A percentile compares a stretch with the other conserved stretches of the same genome.
These are phyloP conservation scores for Ormosia semicastrata DNA, from an alignment of 306 rosid species.

Conservation along the genomic window DNA sequence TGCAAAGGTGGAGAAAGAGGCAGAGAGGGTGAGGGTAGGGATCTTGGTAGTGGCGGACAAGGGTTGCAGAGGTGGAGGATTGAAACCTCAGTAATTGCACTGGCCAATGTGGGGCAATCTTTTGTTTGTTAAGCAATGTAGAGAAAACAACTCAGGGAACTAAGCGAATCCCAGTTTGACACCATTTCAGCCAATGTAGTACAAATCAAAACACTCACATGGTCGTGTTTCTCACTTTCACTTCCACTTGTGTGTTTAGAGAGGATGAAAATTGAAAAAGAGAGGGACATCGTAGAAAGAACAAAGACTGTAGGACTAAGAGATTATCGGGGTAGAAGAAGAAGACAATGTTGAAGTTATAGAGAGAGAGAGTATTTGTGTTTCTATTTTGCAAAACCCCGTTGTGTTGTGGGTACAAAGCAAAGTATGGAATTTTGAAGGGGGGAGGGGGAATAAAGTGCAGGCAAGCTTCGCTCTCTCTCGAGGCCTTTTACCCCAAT, in stretches of 20 bases:
- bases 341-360: constrained; percentile 51
- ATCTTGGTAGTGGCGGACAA: too few relatives aligned
- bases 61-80: constrained; percentile 16
- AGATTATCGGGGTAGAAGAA: constrained; percentile 40
- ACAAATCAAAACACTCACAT: constrained; percentile 34
- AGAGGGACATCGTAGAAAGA: too few relatives aligned
- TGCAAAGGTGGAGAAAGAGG: too few relatives aligned
- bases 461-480: constrained; percentile 39
- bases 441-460: constrained; percentile 70
- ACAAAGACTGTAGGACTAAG: too few relatives aligned
- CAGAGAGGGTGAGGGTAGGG: too few relatives aligned
- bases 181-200: constrained; percentile 34
- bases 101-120: constrained; percentile 10
- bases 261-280: constrained; percentile 13
- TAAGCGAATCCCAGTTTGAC: constrained; percentile 38
- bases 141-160: constrained; percentile 31
- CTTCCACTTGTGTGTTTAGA: constrained; percentile 8
- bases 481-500: constrained; percentile 69
- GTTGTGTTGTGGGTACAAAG: constrained; percentile 63
- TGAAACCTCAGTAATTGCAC: not conserved
- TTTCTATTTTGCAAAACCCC: constrained; percentile 47
- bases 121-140: constrained; percentile 37
- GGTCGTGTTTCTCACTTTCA: not conserved
- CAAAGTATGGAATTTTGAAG: constrained; percentile 65
- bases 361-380: constrained; percentile 15